These are phyloP conservation scores for Clitoria ternatea DNA, from an alignment of 306 rosid species.

Conservation along the genomic window DNA sequence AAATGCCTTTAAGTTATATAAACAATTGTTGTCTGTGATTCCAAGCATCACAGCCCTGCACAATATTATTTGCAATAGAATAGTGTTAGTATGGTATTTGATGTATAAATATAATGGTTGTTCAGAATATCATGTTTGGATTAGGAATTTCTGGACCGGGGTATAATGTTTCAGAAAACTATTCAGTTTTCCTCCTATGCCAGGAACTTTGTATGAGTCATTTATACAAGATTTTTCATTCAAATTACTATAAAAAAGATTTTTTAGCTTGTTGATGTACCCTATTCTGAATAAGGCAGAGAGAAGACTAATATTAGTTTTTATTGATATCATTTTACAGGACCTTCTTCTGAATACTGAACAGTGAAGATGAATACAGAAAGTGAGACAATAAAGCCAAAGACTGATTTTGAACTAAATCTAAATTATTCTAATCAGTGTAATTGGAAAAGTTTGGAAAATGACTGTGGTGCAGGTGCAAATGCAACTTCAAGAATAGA, in stretches of 20 bases:
- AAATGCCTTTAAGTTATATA: background rate
- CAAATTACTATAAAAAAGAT: background rate
- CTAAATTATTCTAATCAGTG: constrained; percentile 37
- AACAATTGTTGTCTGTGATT: background rate
- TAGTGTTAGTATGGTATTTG: too few species aligned
- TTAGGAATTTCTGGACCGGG: background rate
- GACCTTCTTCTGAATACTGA: constrained; percentile 23
- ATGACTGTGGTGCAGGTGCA: constrained; percentile 90
- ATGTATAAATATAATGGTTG: too few species aligned
- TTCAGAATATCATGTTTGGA: background rate
- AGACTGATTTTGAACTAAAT: constrained; percentile 48
- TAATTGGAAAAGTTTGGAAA: constrained; percentile 32
- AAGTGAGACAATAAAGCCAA: constrained; percentile 45
- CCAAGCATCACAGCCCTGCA: background rate
- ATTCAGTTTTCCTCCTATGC: background rate
- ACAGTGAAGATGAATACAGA: constrained; percentile 49
- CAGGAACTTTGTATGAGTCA: background rate
- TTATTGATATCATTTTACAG: constrained; percentile 38
- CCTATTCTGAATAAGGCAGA: too few species aligned
- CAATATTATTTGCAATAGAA: background rate
- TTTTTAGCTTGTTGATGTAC: too few species aligned
- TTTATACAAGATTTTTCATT: background rate
- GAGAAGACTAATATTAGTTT: too few species aligned
- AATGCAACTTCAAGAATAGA: constrained; percentile 69
- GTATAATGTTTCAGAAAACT: background rate